These are phyloP conservation scores for Rhododendron griersonianum DNA, from an alignment of 148 eudicot genomes.

Conservation along the genomic window DNA sequence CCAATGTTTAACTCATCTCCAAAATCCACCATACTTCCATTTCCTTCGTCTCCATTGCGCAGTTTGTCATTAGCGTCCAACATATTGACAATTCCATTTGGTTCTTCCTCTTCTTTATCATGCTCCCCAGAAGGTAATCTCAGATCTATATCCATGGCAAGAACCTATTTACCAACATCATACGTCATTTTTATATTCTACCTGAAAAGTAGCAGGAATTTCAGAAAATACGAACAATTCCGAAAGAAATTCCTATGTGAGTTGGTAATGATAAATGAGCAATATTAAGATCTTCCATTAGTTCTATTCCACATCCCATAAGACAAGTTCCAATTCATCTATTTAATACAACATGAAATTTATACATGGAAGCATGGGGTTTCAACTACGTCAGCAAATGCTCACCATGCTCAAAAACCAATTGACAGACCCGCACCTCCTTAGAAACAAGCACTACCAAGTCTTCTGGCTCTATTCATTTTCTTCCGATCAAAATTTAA, in stretches of 20 bases:
- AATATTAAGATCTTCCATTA: background rate
- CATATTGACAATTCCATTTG: slow-evolving; percentile 45
- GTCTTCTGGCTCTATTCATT: background rate
- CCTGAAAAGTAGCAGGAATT: slow-evolving; percentile 27
- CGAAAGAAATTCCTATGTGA: slow-evolving; percentile 8
- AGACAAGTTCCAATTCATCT: background rate
- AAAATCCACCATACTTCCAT: slow-evolving; percentile 31
- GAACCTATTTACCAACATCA: slow-evolving; percentile 12
- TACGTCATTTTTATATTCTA: slow-evolving; percentile 10
- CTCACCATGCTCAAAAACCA: background rate
- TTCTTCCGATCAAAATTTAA: no score
- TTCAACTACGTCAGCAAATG: background rate
- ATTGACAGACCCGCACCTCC: background rate
- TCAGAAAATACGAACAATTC: slow-evolving; percentile 5
- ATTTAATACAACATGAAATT: background rate
- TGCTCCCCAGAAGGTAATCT: slow-evolving; percentile 80
- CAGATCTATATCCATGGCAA: slow-evolving; percentile 84
- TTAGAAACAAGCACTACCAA: background rate
- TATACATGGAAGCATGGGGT: background rate
- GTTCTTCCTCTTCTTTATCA: slow-evolving; percentile 72
- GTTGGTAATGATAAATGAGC: background rate
- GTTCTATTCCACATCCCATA: background rate
- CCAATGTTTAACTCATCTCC: slow-evolving; percentile 35
- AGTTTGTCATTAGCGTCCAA: slow-evolving; percentile 57
- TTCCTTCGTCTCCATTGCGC: slow-evolving; percentile 40